phyloP scores from a whole-genome alignment of 805 yeast genomes.

The Yamadazyma olivae region DNA sequence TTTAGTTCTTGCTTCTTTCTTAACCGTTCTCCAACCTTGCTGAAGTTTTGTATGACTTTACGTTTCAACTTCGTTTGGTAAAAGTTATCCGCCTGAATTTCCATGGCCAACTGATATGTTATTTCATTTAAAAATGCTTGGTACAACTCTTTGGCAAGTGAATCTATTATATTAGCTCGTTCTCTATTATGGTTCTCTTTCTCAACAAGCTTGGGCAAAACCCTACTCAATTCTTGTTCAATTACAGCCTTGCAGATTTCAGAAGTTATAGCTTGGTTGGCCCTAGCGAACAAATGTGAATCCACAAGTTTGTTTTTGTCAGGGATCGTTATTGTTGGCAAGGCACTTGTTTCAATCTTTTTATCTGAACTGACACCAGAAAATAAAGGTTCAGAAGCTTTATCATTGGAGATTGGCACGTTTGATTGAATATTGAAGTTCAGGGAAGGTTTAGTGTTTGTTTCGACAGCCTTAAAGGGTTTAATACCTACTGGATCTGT shows the following conservation, averaged over 20 bases:
- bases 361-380: too few species aligned
- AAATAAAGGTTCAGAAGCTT: too few species aligned
- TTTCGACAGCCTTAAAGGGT: too few species aligned
- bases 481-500: too few species aligned
- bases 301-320: conserved; percentile 26
- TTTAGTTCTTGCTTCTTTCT: conserved; percentile 21
- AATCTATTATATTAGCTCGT: conserved; percentile 24
- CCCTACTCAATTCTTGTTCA: conserved; percentile 19
- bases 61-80: conserved; percentile 29
- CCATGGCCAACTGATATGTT: conserved; percentile 40
- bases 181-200: conserved; percentile 19
- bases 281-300: conserved; percentile 22
- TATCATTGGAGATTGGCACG: too few species aligned
- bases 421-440: too few species aligned
- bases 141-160: conserved; percentile 50
- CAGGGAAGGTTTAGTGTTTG: too few species aligned
- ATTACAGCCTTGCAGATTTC: conserved; percentile 18
- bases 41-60: conserved; percentile 28
- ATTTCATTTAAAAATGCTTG: conserved; percentile 61
- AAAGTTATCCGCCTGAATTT: conserved; percentile 44
- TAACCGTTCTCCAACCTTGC: conserved; percentile 17
- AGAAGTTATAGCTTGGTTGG: conserved; percentile 20
- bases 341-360: background rate
- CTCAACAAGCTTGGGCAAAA: conserved; percentile 24
- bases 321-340: conserved; percentile 5